These are phyloP conservation scores for Harringtonia lauricola DNA, from an alignment of 2,329 filamentous ascomycete genomes.

Conservation along the genomic window DNA sequence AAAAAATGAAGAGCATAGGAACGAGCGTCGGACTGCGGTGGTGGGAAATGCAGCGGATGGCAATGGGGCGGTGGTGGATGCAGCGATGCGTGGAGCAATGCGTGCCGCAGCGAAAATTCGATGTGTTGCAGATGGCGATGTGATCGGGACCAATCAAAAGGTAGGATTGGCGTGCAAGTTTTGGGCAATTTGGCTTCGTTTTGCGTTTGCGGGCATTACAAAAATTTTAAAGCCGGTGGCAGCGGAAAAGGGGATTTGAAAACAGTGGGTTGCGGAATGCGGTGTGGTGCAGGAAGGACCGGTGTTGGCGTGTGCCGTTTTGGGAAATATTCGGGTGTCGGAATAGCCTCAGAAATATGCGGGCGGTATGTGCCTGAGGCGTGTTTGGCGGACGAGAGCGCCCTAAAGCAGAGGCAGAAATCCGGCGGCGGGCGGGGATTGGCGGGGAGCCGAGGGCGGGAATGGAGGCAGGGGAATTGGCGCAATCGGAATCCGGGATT, in stretches of 20 bases:
- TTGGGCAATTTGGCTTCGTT: neutral
- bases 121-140: too few relatives aligned
- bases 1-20: neutral
- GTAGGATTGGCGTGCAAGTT: neutral
- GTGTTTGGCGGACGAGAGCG: neutral
- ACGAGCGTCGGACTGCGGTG: too few relatives aligned
- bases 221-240: neutral
- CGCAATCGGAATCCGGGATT: constrained; percentile 23
- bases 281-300: constrained; percentile 3
- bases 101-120: too few relatives aligned
- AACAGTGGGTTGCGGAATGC: neutral
- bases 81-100: neutral
- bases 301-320: too few relatives aligned
- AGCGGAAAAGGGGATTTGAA: neutral
- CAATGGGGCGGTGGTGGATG: neutral
- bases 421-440: constrained; percentile 11
- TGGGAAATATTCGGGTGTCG: neutral
- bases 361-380: too few relatives aligned
- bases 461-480: constrained; percentile 18
- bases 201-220: too few relatives aligned
- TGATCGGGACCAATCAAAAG: too few relatives aligned
- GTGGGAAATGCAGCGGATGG: neutral
- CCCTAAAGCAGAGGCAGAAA: neutral
- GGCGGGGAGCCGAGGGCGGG: constrained; percentile 12
- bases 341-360: neutral